phyloP scores from a whole-genome alignment of 176 grass and related monocot species.

The Paspalum vaginatum region DNA sequence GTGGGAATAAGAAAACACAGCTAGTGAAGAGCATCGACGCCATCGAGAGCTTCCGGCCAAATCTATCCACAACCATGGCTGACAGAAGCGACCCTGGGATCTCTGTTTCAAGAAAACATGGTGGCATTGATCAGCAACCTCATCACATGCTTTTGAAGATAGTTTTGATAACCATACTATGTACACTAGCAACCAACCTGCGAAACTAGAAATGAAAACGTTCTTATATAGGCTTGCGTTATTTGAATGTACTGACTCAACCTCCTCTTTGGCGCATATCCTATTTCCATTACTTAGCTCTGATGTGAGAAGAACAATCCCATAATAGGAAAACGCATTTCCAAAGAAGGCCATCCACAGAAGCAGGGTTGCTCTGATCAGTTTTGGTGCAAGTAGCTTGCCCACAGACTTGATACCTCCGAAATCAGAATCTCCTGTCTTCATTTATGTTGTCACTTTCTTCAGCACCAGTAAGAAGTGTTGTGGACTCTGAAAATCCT shows the following conservation, averaged over 20 bases:
- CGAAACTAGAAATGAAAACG: slow-evolving; percentile 95
- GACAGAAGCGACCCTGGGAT: slow-evolving; percentile 85
- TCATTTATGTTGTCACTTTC: slow-evolving; percentile 40
- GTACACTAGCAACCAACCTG: slow-evolving; percentile 55
- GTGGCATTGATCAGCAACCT: neutral
- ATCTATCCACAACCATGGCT: slow-evolving; percentile 74
- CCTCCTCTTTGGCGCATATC: slow-evolving; percentile 62
- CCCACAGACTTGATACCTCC: slow-evolving; percentile 64
- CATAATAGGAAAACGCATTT: slow-evolving; percentile 95
- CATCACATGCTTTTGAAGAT: slow-evolving; percentile 16
- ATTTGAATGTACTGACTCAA: slow-evolving; percentile 57
- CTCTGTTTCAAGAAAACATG: slow-evolving; percentile 66
- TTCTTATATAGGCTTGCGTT: slow-evolving; percentile 76
- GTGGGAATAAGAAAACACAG: slow-evolving; percentile 76
- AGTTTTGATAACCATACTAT: neutral
- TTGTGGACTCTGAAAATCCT: slow-evolving; percentile 60
- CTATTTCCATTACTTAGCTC: slow-evolving; percentile 83
- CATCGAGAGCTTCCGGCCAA: slow-evolving; percentile 91
- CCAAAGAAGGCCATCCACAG: slow-evolving; percentile 98
- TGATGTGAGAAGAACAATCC: slow-evolving; percentile 93
- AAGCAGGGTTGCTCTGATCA: slow-evolving; percentile 83
- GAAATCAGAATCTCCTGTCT: slow-evolving; percentile 46
- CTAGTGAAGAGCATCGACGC: slow-evolving; percentile 85
- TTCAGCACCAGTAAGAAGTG: slow-evolving; percentile 50
- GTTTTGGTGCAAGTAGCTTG: slow-evolving; percentile 68